Conservation (phyloP, 306 rosid genomes). For the Gillenia trifoliata region DNA sequence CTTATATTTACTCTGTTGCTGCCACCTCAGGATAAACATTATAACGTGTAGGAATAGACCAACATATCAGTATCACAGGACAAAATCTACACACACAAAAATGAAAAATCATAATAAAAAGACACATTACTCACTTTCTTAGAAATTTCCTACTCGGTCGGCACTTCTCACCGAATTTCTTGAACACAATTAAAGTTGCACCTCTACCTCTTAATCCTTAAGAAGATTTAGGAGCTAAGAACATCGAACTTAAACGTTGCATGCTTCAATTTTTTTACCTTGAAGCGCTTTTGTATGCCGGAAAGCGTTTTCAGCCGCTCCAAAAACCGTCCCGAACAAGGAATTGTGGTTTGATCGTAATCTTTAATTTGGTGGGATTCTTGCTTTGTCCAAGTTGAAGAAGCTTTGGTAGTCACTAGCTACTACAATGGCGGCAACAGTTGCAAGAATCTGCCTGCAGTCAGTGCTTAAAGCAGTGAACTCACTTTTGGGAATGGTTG, state of each 20-base stretch:
- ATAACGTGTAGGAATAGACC: background rate
- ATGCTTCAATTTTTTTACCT: background rate
- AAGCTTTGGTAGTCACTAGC: background rate
- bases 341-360: background rate
- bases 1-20: background rate
- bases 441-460: conserved; percentile 20
- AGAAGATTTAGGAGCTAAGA: background rate
- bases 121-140: background rate
- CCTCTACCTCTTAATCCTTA: background rate
- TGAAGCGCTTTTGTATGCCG: no score
- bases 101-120: background rate
- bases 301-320: background rate
- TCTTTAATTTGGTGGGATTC: background rate
- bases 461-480: conserved; percentile 30
- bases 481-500: conserved; percentile 32
- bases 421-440: conserved; percentile 7
- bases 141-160: conserved; percentile 22
- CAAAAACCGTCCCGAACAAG: background rate
- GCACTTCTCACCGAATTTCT: background rate
- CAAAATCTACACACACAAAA: background rate
- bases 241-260: background rate
- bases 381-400: background rate
- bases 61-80: background rate
- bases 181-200: background rate
- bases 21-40: background rate